These are phyloP conservation scores for Suillus clintonianus DNA, from an alignment of 768 basidiomycete species.

Conservation along the genomic window DNA sequence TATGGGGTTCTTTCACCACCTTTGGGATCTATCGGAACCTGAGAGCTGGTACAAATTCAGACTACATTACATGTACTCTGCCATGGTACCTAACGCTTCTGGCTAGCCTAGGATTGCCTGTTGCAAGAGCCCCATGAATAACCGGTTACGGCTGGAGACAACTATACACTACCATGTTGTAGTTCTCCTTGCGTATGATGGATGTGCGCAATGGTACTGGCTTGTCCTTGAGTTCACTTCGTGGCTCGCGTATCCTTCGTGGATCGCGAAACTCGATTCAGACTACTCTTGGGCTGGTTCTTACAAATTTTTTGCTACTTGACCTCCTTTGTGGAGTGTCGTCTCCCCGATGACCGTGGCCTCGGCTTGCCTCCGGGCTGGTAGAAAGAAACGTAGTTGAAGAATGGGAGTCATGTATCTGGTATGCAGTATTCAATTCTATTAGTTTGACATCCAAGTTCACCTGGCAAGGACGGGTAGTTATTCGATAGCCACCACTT, in stretches of 20 bases:
- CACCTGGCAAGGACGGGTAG: not conserved
- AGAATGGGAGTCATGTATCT: not conserved
- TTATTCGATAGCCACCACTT: not conserved
- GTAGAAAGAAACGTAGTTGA: not conserved
- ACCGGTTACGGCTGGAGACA: not conserved
- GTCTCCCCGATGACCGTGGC: slow-evolving; percentile 6
- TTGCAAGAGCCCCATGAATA: too few relatives aligned
- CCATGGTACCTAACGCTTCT: too few relatives aligned
- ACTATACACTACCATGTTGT: not conserved
- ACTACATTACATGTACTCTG: not conserved
- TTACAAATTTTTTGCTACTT: slow-evolving; percentile 6
- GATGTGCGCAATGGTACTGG: too few relatives aligned
- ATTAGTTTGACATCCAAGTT: not conserved
- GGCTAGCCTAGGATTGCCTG: too few relatives aligned
- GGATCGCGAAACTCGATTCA: too few relatives aligned
- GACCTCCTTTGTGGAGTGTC: slow-evolving; percentile 8
- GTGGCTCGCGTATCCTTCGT: too few relatives aligned
- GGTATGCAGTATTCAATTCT: not conserved
- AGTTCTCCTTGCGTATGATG: slow-evolving; percentile 19
- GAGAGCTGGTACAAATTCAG: not conserved
- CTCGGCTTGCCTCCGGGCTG: not conserved
- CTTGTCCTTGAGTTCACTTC: too few relatives aligned
- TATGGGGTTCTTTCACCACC: not conserved
- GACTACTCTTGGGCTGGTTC: slow-evolving; percentile 12
- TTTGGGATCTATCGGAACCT: not conserved